A percentile compares a stretch with the other conserved stretches of the same genome.
phyloP scores from a whole-genome alignment of 805 yeast genomes.

The Brettanomyces custersianus region DNA sequence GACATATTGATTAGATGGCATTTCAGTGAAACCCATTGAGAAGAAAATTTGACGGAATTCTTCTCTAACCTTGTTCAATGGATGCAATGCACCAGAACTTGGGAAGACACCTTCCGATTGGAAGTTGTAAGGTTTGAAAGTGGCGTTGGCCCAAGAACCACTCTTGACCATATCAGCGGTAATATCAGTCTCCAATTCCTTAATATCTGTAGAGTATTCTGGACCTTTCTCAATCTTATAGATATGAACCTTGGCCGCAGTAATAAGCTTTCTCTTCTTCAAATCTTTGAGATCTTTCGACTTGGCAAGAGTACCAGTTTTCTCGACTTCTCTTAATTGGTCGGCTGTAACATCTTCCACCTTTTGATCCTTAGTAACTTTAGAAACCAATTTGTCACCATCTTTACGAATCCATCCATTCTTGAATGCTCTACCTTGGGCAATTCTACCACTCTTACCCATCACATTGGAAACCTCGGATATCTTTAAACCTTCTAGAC shows the following conservation, averaged over 20 bases:
- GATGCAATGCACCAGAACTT: constrained; percentile 89
- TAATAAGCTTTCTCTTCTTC: constrained; percentile 85
- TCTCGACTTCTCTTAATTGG: constrained; percentile 48
- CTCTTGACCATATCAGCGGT: constrained; percentile 85
- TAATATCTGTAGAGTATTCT: constrained; percentile 74
- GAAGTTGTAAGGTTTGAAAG: constrained; percentile 94
- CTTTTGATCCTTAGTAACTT: constrained; percentile 35
- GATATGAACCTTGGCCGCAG: constrained; percentile 63
- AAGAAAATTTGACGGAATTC: constrained; percentile 97
- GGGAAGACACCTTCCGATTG: constrained; percentile 89
- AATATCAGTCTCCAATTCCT: constrained; percentile 82
- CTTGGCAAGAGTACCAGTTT: constrained; percentile 48
- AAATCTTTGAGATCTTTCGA: constrained; percentile 67
- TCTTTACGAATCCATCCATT: constrained; percentile 93
- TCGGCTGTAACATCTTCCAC: constrained; percentile 64
- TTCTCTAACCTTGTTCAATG: constrained; percentile 91
- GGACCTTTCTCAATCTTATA: constrained; percentile 72
- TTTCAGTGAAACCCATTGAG: constrained; percentile 96
- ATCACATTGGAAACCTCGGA: constrained; percentile 62
- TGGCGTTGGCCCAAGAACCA: constrained; percentile 73
- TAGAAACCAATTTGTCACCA: constrained; percentile 67
- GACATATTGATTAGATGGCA: constrained; percentile 98
- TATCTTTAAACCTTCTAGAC: constrained; percentile 74
- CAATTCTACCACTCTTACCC: constrained; percentile 81
- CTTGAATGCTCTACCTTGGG: constrained; percentile 96